Evolutionary conservation across 192 early-diverging fungal species (phyloP), one percentile per base, ranked within the genome.

Genomic region (Entophlyctis helioformis): DNA sequence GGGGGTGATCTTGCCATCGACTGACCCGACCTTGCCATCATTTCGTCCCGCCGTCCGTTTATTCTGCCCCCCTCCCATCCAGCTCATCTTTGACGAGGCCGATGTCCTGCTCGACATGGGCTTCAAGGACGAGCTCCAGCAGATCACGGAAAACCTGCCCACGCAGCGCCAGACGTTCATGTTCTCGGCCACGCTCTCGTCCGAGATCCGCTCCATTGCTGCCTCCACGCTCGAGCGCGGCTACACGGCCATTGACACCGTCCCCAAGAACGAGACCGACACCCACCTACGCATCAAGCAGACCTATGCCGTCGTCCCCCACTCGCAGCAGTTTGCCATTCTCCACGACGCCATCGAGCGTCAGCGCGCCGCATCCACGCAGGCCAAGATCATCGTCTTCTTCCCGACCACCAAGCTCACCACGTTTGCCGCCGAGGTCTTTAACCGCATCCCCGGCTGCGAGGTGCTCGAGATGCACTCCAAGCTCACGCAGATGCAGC

Each of bases 101-200:
- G 95, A 98, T 60, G 77, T 86, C 57, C 67, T 98, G 44, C 64
- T 98, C 44, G 88, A 98, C 36, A 85, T 91, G 84, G 93, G 93
- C 15, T 96, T 96, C 71, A 73, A 74, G 51, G 64, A 72, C 8
- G 83, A 80, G 48, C 71, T 96, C 34, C 67, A 83, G 31, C 46
- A 57, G 19, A 88, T 93, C 53, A 48, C 77, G 3, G 39, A 46
- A 0, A 32, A 55, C 1, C 54, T 87, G 15, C 85, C 91, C 4
- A 54, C 50, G 18, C 48, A 85, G 9, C 82, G 92, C 36, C 81
- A 89, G 58, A 94, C 90, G 1, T 75, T 89, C 55, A 78, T 98
- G 55, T 94, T 94, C 60, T 93, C 89, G 3, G 95, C 95, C 15
- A 98, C 95, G 6, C 65, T 96, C 10, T 80, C 83, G 5, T 31